Conservation (phyloP, 805 yeast species). For the Cyberlindnera americana region DNA sequence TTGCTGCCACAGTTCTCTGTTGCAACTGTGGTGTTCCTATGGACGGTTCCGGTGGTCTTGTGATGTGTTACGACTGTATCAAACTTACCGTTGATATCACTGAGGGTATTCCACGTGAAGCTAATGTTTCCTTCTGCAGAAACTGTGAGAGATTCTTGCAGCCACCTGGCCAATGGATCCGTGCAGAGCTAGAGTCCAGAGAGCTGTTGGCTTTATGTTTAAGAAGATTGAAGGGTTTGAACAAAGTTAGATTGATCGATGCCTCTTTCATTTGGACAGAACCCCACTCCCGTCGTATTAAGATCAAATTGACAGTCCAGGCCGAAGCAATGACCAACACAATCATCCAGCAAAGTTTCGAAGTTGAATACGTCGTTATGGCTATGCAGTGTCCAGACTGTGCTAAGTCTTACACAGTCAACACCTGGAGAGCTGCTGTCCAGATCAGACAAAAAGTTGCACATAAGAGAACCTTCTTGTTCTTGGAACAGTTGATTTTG, state of each 20-base stretch:
- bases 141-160: constrained; percentile 95
- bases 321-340: constrained; percentile 95
- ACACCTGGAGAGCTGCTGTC: constrained; percentile 97
- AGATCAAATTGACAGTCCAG: constrained; percentile 88
- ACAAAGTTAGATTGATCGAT: constrained; percentile 81
- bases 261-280: constrained; percentile 98
- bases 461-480: constrained; percentile 94
- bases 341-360: constrained; percentile 89
- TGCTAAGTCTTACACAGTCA: constrained; percentile 93
- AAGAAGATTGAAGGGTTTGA: constrained; percentile 82
- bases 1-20: constrained; percentile 85
- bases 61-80: constrained; percentile 97
- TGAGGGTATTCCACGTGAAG: constrained; percentile 91
- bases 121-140: constrained; percentile 89
- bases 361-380: constrained; percentile 87
- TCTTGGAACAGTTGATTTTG: constrained; percentile 90
- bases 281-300: constrained; percentile 94
- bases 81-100: constrained; percentile 91
- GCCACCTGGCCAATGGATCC: constrained; percentile 93
- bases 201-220: constrained; percentile 89
- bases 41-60: constrained; percentile 91
- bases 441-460: constrained; percentile 97
- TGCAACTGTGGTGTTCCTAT: constrained; percentile 98
- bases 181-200: constrained; percentile 86
- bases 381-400: constrained; percentile 99